Evolutionary conservation across 495 filamentous ascomycete genomes (phyloP).

Genomic region (Gamarada debralockiae): DNA sequence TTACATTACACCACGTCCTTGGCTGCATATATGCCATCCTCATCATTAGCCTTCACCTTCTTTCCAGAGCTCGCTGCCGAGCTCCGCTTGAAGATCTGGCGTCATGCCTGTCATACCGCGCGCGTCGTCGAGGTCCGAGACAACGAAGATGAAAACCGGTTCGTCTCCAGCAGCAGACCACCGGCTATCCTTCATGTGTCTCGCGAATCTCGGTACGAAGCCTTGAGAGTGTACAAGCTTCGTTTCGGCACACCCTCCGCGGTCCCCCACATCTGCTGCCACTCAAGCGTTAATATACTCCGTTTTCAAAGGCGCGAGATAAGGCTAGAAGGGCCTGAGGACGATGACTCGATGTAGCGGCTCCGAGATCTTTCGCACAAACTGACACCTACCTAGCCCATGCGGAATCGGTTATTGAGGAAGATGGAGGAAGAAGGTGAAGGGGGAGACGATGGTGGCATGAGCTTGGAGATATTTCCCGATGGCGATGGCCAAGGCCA

Average conservation of each 20-base stretch:
- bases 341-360: too few species aligned
- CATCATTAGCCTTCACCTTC: not conserved
- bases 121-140: not conserved
- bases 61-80: not conserved
- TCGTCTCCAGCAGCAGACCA: not conserved
- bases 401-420: too few species aligned
- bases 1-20: not conserved
- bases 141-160: not conserved
- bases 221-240: not conserved
- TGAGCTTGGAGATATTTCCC: too few species aligned
- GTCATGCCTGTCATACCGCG: not conserved
- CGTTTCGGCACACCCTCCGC: not conserved
- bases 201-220: not conserved
- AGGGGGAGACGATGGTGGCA: too few species aligned
- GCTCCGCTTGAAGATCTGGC: slow-evolving; percentile 1
- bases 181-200: not conserved
- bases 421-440: too few species aligned
- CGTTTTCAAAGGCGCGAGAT: too few species aligned
- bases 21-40: not conserved
- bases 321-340: too few species aligned
- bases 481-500: too few species aligned
- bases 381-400: too few species aligned
- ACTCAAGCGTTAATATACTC: not conserved
- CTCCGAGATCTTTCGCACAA: too few species aligned
- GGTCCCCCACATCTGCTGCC: not conserved